Evolutionary conservation across 176 grass and related monocot species (phyloP).

Genomic region (Cenchrus americanus): DNA sequence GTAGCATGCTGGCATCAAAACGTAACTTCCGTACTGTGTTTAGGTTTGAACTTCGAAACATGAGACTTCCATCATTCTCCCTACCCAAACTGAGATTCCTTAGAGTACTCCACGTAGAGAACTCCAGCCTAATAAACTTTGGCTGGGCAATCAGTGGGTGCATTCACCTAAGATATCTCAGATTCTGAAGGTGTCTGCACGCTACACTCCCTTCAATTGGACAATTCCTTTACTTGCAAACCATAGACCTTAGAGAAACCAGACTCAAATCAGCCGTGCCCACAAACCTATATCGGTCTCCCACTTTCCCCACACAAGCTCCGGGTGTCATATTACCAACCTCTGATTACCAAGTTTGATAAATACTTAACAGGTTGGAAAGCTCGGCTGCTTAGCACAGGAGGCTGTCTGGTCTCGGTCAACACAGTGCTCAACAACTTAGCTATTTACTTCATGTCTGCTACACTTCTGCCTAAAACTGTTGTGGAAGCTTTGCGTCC

Average conservation of each 20-base stretch:
- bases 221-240: conserved; percentile 42
- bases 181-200: not conserved
- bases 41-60: not conserved
- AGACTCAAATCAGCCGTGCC: conserved; percentile 5
- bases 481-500: no score
- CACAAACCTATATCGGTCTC: no score
- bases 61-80: not conserved
- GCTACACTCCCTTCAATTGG: conserved; percentile 33
- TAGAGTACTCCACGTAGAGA: conserved; percentile 51
- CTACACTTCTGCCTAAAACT: no score
- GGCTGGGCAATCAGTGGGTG: conserved; percentile 24
- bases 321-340: no score
- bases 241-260: conserved; percentile 31
- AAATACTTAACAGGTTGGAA: no score
- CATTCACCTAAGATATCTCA: conserved; percentile 47
- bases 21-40: conserved; percentile 37
- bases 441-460: no score
- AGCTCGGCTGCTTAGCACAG: no score
- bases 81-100: conserved; percentile 24
- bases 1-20: not conserved
- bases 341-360: no score
- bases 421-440: no score
- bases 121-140: conserved; percentile 10
- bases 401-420: no score
- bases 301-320: no score